Evolutionary conservation across 176 grass and related monocot species (phyloP).

Genomic region (Phoenix dactylifera): DNA sequence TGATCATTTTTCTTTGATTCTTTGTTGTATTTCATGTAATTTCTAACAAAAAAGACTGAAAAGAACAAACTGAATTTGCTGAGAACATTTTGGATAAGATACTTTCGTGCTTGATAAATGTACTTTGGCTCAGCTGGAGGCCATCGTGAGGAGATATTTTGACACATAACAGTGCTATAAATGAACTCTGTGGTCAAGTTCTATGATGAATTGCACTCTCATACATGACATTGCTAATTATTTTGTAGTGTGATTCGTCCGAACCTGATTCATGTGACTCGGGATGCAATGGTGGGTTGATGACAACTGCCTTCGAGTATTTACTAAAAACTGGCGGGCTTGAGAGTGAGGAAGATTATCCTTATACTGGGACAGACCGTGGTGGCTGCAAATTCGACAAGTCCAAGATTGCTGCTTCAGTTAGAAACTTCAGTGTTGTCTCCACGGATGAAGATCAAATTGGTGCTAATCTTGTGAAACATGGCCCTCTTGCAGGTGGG

Average conservation of each 20-base stretch:
- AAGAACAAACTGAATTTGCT: too few relatives aligned
- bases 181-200: too few relatives aligned
- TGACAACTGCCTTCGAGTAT: conserved; percentile 15
- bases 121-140: too few relatives aligned
- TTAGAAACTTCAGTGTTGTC: conserved; percentile 5
- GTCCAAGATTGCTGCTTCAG: conserved; percentile 16
- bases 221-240: not conserved
- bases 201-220: too few relatives aligned
- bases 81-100: too few relatives aligned
- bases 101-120: too few relatives aligned
- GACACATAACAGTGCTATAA: too few relatives aligned
- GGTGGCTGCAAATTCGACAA: conserved; percentile 8
- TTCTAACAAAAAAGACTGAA: too few relatives aligned
- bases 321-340: conserved; percentile 11
- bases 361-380: conserved; percentile 10
- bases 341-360: conserved; percentile 17
- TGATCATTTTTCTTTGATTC: too few relatives aligned
- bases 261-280: conserved; percentile 3
- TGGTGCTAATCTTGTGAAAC: conserved; percentile 14
- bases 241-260: conserved; percentile 12
- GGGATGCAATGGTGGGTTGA: conserved; percentile 11
- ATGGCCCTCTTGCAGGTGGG: conserved; percentile 10
- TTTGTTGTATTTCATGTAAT: too few relatives aligned
- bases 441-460: conserved; percentile 10
- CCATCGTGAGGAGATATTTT: too few relatives aligned